These are phyloP conservation scores for Cynanchum wilfordii DNA, from an alignment of 257 asterid genomes.

Conservation along the genomic window DNA sequence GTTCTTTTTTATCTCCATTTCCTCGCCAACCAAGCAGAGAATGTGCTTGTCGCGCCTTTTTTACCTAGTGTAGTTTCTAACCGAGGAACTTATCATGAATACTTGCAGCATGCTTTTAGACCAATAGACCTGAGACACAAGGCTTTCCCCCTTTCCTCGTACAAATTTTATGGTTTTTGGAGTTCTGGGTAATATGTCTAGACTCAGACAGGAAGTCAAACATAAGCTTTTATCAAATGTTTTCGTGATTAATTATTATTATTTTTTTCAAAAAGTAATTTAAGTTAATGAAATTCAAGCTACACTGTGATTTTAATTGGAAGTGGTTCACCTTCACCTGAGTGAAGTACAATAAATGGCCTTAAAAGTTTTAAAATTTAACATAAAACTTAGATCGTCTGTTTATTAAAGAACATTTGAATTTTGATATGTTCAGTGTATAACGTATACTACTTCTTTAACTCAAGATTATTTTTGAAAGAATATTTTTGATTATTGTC, in stretches of 20 bases:
- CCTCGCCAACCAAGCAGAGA: slow-evolving; percentile 15
- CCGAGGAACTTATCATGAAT: neutral
- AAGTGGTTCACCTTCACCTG: neutral
- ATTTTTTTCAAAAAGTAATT: neutral
- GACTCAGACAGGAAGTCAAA: neutral
- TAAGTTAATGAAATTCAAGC: neutral
- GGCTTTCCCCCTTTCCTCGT: neutral
- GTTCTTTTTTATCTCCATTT: neutral
- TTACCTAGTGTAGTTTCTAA: neutral
- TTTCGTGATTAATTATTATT: too few relatives aligned
- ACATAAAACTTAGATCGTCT: neutral
- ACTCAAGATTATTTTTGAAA: too few relatives aligned
- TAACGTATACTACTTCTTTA: neutral
- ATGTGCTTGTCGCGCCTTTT: neutral
- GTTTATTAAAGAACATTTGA: neutral
- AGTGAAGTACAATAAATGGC: neutral
- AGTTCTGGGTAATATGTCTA: neutral
- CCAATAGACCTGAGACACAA: neutral
- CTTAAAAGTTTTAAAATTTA: neutral
- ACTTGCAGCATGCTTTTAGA: neutral
- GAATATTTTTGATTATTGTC: too few relatives aligned
- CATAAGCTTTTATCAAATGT: neutral
- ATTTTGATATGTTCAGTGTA: neutral
- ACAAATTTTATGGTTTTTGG: neutral
- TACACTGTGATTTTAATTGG: neutral